phyloP scores from a whole-genome alignment of 345 rosid genomes.

The Isatis tinctoria region DNA sequence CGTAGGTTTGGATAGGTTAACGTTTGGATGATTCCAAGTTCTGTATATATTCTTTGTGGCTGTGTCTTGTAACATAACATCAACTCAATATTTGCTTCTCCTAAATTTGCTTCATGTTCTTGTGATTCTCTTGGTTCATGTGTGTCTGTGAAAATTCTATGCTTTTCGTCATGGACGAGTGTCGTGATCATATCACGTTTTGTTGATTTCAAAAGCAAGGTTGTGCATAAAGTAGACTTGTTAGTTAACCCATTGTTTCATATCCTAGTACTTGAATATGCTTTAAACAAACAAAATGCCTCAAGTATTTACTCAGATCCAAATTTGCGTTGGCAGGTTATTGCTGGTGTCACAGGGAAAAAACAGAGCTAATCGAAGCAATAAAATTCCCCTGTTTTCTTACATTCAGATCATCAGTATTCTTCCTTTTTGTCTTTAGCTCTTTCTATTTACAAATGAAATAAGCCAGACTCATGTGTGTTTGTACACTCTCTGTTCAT shows the following conservation, averaged over 20 bases:
- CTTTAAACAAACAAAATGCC: neutral
- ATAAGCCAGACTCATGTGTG: constrained; percentile 40
- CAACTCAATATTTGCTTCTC: neutral
- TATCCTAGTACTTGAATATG: neutral
- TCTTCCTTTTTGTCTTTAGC: constrained; percentile 1
- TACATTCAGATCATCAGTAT: constrained; percentile 3
- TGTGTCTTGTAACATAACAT: neutral
- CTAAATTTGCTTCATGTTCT: neutral
- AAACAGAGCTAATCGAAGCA: constrained; percentile 36
- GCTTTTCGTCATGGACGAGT: neutral
- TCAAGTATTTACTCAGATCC: neutral
- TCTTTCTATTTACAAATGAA: constrained; percentile 27
- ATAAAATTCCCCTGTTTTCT: neutral
- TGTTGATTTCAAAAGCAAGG: neutral
- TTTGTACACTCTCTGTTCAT: neutral
- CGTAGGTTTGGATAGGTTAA: neutral
- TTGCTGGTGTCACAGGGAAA: constrained; percentile 86
- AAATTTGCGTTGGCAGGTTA: constrained; percentile 49
- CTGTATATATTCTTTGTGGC: neutral
- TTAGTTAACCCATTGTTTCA: neutral
- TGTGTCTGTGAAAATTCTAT: neutral
- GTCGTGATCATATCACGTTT: neutral
- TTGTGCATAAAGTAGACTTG: neutral
- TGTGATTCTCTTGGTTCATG: neutral
- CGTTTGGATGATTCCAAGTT: neutral